phyloP scores from a whole-genome alignment of 2,329 filamentous ascomycete genomes.

The Phaeomoniella chlamydospora region DNA sequence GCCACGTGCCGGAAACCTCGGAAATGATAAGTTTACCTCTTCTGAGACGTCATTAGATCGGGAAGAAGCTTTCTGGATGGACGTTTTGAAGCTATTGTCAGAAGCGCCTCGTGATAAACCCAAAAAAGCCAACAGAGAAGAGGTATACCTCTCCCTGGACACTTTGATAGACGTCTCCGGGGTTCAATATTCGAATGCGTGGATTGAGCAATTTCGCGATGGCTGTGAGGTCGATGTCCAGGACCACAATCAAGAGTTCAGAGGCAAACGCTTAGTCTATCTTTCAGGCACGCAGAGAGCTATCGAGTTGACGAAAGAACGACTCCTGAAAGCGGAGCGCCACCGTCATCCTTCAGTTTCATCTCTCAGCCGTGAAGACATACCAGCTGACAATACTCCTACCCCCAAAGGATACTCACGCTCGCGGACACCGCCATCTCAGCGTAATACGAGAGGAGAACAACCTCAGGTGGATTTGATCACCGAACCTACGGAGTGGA shows the following conservation, averaged over 20 bases:
- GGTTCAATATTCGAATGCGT: not conserved
- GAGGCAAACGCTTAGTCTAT: not conserved
- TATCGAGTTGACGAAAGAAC: not conserved
- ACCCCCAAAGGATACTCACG: too few relatives aligned
- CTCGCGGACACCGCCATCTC: too few relatives aligned
- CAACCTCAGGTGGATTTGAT: too few relatives aligned
- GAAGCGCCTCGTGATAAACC: not conserved
- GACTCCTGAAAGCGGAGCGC: not conserved
- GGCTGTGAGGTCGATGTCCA: not conserved
- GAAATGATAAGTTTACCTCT: too few relatives aligned
- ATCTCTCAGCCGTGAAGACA: too few relatives aligned
- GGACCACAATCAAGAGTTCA: not conserved
- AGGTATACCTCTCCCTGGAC: not conserved
- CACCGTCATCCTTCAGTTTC: not conserved
- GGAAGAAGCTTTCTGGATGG: not conserved
- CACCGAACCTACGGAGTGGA: not conserved
- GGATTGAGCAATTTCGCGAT: not conserved
- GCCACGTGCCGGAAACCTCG: not conserved
- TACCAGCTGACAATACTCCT: too few relatives aligned
- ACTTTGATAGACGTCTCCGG: not conserved
- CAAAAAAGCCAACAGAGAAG: not conserved
- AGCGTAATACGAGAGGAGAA: too few relatives aligned
- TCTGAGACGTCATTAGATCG: too few relatives aligned
- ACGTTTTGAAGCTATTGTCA: not conserved
- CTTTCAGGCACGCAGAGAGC: not conserved